Base-by-base conservation (phyloP, 2,329 filamentous ascomycete genomes). In the Xylariaceae sp. region DNA sequence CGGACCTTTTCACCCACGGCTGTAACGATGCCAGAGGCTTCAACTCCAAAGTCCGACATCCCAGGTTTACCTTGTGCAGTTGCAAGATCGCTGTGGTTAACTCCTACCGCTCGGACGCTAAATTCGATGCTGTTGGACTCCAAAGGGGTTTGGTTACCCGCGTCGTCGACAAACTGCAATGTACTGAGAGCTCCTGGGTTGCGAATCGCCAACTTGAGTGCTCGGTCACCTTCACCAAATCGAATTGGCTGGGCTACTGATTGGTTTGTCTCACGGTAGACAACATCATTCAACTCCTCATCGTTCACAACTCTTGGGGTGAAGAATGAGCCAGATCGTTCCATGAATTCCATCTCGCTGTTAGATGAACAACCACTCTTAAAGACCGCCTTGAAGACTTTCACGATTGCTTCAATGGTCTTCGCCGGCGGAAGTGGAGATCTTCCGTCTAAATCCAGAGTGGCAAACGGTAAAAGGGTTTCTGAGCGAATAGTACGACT, bases 261-360 rank as follows among this genome's bases (percentile, higher is more conserved):
- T 0, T 73, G 69, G 55, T 76, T 74, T 1, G 75, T 78, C 62
- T 77, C 72, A 13, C 73, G 71, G 61, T 79, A 74, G 10, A 80
- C 75, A 9, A 75, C 71, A 17, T 75, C 73, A 63, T 78, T 75
- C 69, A 76, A 75, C 10, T 73, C 71, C 0, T 66, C 64, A 59
- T 78, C 76, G 51, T 76, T 72, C 6, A 76, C 70, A 34, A 76
- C 73, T 17, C 71, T 73, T 4, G 70, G 75, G 0, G 75, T 77
- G 61, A 75, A 74, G 63, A 78, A 73, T 0, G 65, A 63, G 13
- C 75, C 75, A 0, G 58, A 62, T 15, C 74, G 70, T 66, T 77
- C 75, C 67, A 73, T 74, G 64, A 77, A 79, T 62, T 79, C 77
- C 54, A 78, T 70, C 64, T 78, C 76, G 11, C 70, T 71, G 11